phyloP scores from a whole-genome alignment of 495 filamentous ascomycete genomes.

The Tuber calosporum region DNA sequence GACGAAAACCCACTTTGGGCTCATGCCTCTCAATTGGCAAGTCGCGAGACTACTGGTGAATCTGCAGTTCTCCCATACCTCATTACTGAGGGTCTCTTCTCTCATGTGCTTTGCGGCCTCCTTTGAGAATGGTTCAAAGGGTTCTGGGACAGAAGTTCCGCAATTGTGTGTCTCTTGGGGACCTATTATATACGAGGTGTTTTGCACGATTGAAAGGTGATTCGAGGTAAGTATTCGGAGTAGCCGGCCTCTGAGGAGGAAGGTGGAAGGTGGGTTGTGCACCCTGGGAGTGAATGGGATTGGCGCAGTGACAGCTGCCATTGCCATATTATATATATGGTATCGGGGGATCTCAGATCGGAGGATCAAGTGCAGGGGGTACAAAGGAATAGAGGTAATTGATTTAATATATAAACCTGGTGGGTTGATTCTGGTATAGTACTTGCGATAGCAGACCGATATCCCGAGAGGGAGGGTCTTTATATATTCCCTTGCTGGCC shows the following conservation, averaged over 20 bases:
- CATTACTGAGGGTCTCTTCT: slow-evolving; percentile 55
- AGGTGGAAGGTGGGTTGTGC: slow-evolving; percentile 23
- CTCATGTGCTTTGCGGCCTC: slow-evolving; percentile 62
- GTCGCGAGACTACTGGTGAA: slow-evolving; percentile 60
- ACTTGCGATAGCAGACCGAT: too few relatives aligned
- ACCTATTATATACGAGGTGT: slow-evolving; percentile 52
- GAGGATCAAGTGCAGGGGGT: not conserved
- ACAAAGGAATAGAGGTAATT: too few relatives aligned
- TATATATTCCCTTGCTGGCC: too few relatives aligned
- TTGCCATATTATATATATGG: slow-evolving; percentile 11
- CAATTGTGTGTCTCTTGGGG: slow-evolving; percentile 54
- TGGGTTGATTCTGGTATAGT: too few relatives aligned
- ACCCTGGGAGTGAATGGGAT: not conserved
- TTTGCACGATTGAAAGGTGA: slow-evolving; percentile 45
- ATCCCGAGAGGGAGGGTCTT: too few relatives aligned
- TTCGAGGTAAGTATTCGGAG: slow-evolving; percentile 24
- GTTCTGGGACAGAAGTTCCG: slow-evolving; percentile 60
- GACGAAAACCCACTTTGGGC: slow-evolving; percentile 52
- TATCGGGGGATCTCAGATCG: too few relatives aligned
- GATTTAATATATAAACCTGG: too few relatives aligned
- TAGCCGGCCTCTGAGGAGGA: slow-evolving; percentile 14
- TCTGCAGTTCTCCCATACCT: slow-evolving; percentile 59
- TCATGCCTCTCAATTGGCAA: slow-evolving; percentile 61
- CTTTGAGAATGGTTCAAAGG: slow-evolving; percentile 63
- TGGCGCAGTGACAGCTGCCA: slow-evolving; percentile 2